Evolutionary conservation across 225 moss, liverwort and hornwort genomes (phyloP), one percentile per base, ranked within the genome.

Genomic region (Thuidium tamariscinum): DNA sequence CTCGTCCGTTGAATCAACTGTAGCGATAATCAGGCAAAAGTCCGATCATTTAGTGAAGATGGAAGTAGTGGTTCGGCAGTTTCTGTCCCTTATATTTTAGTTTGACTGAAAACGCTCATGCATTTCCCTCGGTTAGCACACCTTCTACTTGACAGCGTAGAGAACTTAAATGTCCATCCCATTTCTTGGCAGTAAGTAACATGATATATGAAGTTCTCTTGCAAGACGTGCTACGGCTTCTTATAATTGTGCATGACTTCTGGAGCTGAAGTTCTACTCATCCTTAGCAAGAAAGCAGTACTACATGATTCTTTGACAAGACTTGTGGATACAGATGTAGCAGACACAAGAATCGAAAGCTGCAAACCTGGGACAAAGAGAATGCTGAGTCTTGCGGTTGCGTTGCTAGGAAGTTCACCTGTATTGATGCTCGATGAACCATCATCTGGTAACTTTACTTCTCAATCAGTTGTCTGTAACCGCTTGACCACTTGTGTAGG

Each of bases 401-500:
- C 95, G 83, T 86, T 94, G 89, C 86, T 97, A 68, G 97, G 95
- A 82, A 93, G 94, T 76, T 94, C 97, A 81, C 92, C 94, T 81
- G 94, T 97, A 82, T 92, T 97, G 84, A 93, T 96, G 79, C 95
- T 97, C 63, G 97, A 97, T 77, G 95, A 97, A 92, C 95, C 97
- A 41, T 90, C 94, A 79, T 90, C 91, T 27, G 97, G 97, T 97
- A 87, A 77, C 84, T 60, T 32, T 79, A 70, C 74, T 66, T 92
- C 72, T 70, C 27, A 81, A 79, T 71, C 80, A 61, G 80, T 60
- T 75, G 51, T 82, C 71, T 72, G 66, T 49, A 82, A 68, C 51
- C 83, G 79, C 66, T 88, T 84, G 55, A 68, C 51, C 80, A 79
- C 73, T 88, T 84, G 55, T 77, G 26, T 75, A 30, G 83, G 48